Evolutionary conservation across 345 rosid species (phyloP).

Genomic region (Hypericum perforatum): DNA sequence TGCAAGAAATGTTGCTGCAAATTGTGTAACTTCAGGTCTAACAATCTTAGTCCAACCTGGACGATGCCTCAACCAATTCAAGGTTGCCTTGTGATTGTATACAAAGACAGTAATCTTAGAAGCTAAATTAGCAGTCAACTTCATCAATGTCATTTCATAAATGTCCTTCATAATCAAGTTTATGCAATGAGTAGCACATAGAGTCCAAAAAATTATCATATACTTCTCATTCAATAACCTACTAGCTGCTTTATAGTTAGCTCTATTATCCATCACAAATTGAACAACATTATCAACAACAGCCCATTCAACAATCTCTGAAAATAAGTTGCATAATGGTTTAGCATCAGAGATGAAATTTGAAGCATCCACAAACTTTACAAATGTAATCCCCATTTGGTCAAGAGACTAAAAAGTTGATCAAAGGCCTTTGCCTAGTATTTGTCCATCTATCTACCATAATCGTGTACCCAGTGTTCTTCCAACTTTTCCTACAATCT

Average conservation of each 20-base stretch:
- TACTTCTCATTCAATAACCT: not conserved
- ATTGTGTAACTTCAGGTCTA: no score
- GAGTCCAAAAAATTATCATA: not conserved
- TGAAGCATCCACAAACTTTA: slow-evolving; percentile 4
- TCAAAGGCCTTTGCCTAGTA: not conserved
- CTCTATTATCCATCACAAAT: not conserved
- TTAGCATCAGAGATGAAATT: not conserved
- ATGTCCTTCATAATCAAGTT: not conserved
- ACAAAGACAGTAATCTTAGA: not conserved
- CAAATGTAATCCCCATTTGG: not conserved
- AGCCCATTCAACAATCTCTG: not conserved
- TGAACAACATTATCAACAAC: not conserved
- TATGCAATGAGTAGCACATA: not conserved
- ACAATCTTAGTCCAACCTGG: no score
- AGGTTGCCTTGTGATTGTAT: not conserved
- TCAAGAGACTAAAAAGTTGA: slow-evolving; percentile 4
- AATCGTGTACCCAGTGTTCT: not conserved
- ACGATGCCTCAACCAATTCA: not conserved
- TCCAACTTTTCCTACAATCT: no score
- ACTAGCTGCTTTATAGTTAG: not conserved
- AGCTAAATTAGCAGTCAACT: not conserved
- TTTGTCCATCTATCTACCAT: no score
- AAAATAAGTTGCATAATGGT: not conserved
- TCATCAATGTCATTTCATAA: not conserved
- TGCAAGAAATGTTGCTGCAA: no score